Base-by-base conservation (phyloP, 441 rosid genomes). In the Pelargonium cotyledonis region DNA sequence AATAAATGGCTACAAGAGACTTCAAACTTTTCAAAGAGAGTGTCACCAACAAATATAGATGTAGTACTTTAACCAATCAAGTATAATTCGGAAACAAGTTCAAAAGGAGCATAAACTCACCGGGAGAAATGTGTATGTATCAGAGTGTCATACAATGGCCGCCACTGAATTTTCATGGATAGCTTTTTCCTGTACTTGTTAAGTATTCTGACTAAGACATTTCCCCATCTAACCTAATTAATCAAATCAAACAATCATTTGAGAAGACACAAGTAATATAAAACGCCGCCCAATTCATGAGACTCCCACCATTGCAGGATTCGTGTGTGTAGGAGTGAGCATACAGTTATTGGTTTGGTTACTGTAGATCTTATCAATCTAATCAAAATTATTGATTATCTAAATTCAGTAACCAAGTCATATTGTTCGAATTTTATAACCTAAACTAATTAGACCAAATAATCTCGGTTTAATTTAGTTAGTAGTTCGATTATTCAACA, bases 171-270 rank as follows among this genome's bases (percentile, higher is more conserved):
- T 80, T 82, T 84, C 82, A 92, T 71, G 70, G 85, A 74, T 85
- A 95, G 76, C 85, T 86, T 89, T 85, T 86, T 90, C 47, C 88
- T 87, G 65, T 85, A 89, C 81, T 85, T 89, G 78, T 89, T 92
- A 71, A 92, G 88, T 76, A 92, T 60, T 80, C 87, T 88, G 73
- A 88, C 91, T 82, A 90, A 78, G 68, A 88, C 65, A 81, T 83
- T 82, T 78, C 99, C 96, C 99, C 99, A 95, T 83, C 99, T 85
- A 83, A 92, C 97, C 99, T 95, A 80, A 80, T 73, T 63, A 49
- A 80, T 75, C 53, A 63, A 72, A 75, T 26, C 51, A 65, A 64
- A 76, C 21, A 73, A 71, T 70, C 51, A 60, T 51, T 65, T 58
- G 67, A 70, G 65, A 71, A 75, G 70, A 61, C 15, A 35, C 40